Evolutionary conservation across 495 filamentous ascomycete genomes (phyloP), one percentile per base, ranked within the genome.

Genomic region (Penicillium macrosclerotiorum): DNA sequence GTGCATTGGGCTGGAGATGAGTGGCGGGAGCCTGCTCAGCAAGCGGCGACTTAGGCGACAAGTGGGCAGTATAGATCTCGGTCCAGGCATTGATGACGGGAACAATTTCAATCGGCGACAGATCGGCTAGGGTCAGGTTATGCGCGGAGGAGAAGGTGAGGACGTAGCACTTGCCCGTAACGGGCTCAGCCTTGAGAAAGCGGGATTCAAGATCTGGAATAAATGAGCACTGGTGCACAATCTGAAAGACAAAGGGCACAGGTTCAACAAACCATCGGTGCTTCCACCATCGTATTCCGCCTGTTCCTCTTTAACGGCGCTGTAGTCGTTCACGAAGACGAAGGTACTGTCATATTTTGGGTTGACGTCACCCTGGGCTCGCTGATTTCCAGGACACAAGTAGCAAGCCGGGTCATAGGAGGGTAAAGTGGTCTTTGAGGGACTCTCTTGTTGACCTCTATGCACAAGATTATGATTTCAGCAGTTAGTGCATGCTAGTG

Each of bases 271-370:
- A 82, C 75, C 78, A 55, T 77, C 71, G 42, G 72, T 59, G 5
- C 65, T 67, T 25, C 75, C 66, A n/a, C 73, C 68, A 13, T 72
- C 66, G 58, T 89, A 92, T 22, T 79, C 72, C 3, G 76, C 82
- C 65, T 99, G 93, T 38, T 88, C 81, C 67, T 96, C 92, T 62
- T 95, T 96, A 22, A 99, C 90, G 8, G 93, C 93, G 55, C 89
- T 92, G 63, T 93, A 99, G 65, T 99, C 93, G 57, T 99, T 99
- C 33, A 96, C 88, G 51, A 99, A 99, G 8, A 92, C 84, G 54
- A 95, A 96, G 0, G 91, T 95, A 45, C 74, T 82, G 25, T 85
- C 72, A 61, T 96, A 99, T 20, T 86, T 72, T 0, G 93, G 94
- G 61, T 97, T 99, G 49, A 63, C 62, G 57, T 95, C 88, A 45